Evolutionary conservation across 257 asterid genomes (phyloP).

Genomic region (Nicotiana attenuata): DNA sequence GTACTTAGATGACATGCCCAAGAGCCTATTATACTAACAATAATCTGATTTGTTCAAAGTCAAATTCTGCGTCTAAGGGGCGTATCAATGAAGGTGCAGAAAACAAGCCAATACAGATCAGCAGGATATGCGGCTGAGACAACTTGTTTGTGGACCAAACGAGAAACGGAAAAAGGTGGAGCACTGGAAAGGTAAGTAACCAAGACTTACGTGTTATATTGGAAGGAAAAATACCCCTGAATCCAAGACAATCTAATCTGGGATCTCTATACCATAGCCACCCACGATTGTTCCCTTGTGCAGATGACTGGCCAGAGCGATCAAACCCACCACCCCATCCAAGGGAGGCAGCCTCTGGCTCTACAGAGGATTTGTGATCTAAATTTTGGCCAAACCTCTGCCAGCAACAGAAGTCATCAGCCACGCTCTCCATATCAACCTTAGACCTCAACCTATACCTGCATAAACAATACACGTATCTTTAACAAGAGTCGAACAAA

Average conservation of each 20-base stretch:
- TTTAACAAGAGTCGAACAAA: background rate
- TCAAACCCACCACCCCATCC: slow-evolving; percentile 79
- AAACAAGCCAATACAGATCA: background rate
- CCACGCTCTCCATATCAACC: slow-evolving; percentile 74
- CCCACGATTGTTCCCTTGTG: slow-evolving; percentile 52
- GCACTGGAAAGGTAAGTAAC: background rate
- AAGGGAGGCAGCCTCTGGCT: slow-evolving; percentile 58
- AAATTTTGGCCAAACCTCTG: slow-evolving; percentile 67
- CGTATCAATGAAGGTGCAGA: background rate
- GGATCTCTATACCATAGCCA: slow-evolving; percentile 91
- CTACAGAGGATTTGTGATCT: slow-evolving; percentile 34
- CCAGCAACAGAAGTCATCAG: slow-evolving; percentile 71
- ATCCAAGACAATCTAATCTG: slow-evolving; percentile 80
- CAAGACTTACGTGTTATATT: slow-evolving; percentile 51
- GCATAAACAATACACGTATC: slow-evolving; percentile 14
- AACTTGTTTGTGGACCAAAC: background rate
- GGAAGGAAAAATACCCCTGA: slow-evolving; percentile 79
- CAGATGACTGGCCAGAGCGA: slow-evolving; percentile 48
- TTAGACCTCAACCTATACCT: slow-evolving; percentile 85
- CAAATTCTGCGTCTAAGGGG: background rate
- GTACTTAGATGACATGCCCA: background rate
- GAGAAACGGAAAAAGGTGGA: background rate
- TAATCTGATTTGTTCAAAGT: background rate
- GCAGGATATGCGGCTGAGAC: background rate
- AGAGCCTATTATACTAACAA: background rate